These are phyloP conservation scores for Verticillium albo-atrum DNA, from an alignment of 2,329 filamentous ascomycete species.

Conservation along the genomic window DNA sequence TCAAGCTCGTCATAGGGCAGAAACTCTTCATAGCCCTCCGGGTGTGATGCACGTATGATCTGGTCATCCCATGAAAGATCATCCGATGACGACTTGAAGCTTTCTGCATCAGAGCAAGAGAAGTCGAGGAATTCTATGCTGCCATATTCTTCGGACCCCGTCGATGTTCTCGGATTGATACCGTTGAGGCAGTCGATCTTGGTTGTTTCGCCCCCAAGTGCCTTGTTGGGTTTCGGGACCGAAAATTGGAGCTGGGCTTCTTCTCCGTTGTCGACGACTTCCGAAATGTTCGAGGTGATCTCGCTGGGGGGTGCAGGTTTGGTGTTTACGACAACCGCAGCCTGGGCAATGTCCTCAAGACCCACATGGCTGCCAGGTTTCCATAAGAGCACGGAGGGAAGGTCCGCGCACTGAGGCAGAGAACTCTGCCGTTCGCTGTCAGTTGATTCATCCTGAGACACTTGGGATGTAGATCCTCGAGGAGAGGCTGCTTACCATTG, in stretches of 20 bases:
- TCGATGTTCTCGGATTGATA: not conserved
- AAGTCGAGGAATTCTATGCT: not conserved
- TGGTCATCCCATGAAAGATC: not conserved
- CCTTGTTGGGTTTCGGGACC: not conserved
- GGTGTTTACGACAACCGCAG: not conserved
- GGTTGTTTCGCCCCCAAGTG: not conserved
- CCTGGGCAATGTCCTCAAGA: not conserved
- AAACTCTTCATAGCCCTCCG: not conserved
- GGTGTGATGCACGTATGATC: not conserved
- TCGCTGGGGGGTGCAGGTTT: not conserved
- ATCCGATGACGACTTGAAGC: not conserved
- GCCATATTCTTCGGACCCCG: not conserved
- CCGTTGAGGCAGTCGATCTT: not conserved
- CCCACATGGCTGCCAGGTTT: not conserved
- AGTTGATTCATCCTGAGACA: not conserved
- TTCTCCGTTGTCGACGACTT: not conserved
- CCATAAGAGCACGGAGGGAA: not conserved
- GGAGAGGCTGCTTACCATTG: not conserved
- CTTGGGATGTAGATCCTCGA: not conserved
- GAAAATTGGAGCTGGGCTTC: not conserved
- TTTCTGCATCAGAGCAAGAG: not conserved
- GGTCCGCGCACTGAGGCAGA: not conserved
- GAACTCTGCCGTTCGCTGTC: not conserved
- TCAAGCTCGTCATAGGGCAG: not conserved
- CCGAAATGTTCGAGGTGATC: not conserved